Percentiles rank a stretch among this genome's conserved stretches.
These are phyloP conservation scores for Suhomyces pyralidae DNA, from an alignment of 805 yeast genomes.

Conservation along the genomic window DNA sequence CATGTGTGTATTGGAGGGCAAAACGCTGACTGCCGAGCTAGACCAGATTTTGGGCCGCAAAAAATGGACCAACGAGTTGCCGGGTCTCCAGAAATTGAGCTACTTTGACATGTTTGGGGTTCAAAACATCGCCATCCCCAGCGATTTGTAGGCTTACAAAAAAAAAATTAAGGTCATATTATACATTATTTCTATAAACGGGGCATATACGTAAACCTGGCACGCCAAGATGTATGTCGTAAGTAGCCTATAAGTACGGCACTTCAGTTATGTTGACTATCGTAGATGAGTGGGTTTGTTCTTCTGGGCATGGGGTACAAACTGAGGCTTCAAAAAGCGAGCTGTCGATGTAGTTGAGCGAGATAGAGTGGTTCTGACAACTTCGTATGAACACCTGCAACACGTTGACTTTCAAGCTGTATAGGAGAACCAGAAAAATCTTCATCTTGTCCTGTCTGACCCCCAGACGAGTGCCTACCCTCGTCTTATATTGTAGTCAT, in stretches of 20 bases:
- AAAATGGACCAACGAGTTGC: conserved; percentile 30
- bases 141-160: background rate
- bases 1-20: conserved; percentile 45
- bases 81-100: conserved; percentile 22
- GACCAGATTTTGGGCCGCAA: conserved; percentile 30
- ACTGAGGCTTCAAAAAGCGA: conserved; percentile 27
- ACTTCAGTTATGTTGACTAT: conserved; percentile 30
- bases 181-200: conserved; percentile 1
- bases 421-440: conserved; percentile 29
- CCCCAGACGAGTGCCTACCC: background rate
- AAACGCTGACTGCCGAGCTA: conserved; percentile 24
- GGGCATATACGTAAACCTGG: background rate
- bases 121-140: background rate
- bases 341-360: conserved; percentile 32
- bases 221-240: conserved; percentile 1
- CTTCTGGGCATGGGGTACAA: conserved; percentile 24
- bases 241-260: conserved; percentile 17
- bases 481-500: background rate
- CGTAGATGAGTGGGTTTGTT: conserved; percentile 20
- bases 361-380: conserved; percentile 31
- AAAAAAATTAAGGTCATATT: background rate
- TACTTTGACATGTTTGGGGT: conserved; percentile 23
- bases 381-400: conserved; percentile 33
- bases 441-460: conserved; percentile 22
- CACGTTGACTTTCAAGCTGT: conserved; percentile 36